Base-by-base conservation (phyloP, 441 rosid species). In the Viola pubescens region DNA sequence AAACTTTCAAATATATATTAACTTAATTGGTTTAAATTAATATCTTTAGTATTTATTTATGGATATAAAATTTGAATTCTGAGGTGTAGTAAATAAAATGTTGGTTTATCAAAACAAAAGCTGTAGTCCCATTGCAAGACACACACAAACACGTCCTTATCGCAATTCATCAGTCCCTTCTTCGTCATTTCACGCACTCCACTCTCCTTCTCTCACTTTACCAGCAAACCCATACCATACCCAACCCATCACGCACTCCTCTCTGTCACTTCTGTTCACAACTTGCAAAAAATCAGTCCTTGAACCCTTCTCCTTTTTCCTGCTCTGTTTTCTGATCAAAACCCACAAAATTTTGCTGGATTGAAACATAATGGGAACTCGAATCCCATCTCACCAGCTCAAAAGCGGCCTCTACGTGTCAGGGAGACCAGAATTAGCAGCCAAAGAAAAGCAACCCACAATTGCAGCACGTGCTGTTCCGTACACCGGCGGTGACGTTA, bases 401-500 rank as follows among this genome's bases (percentile, higher is more conserved):
- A 81, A 76, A 66, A 85, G 52, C 48, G 95, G 91, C n/a, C 68
- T 87, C 7, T 54, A 75, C 9, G 91, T 85, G 0, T 87, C 95
- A 6, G 95, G 91, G 3, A 74, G 77, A 50, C 81, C 77, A 9
- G 91, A 52, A 26, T 26, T 26, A 26, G 12, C 67, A 79, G 56
- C 80, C 70, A 13, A 69, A 53, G 8, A 85, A 60, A 77, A 87
- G 57, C 83, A 59, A 52, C 89, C 89, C 12, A 78, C 78, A 58
- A 79, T 81, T 75, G 80, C 78, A 5, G 70, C 86, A 1, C 75
- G 86, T 9, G 79, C 89, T 0, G 84, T 81, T 4, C 89, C 89
- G 3, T 87, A 87, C 70, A 81, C 89, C 4, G 95, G 91, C 19
- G 91, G 95, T 14, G 87, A 84, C 65, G 68, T 87, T 37, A 87